Conservation (phyloP, 805 yeast species). For the Hagleromyces aurorensis region DNA sequence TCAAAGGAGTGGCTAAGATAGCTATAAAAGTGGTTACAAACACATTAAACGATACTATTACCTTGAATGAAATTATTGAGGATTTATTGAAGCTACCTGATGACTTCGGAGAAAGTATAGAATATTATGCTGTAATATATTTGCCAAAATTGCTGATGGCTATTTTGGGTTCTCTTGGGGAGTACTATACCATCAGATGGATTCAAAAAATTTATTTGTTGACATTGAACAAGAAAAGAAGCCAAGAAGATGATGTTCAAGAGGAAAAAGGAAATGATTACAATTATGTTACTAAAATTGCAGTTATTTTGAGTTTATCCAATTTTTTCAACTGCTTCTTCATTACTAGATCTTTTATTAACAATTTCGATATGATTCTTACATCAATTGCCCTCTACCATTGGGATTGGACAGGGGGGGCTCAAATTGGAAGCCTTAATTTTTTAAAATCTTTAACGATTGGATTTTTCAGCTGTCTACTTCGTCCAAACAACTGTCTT, state of each 20-base stretch:
- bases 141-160: slow-evolving; percentile 69
- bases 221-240: slow-evolving; percentile 14
- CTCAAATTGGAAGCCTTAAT: slow-evolving; percentile 9
- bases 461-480: slow-evolving; percentile 57
- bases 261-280: slow-evolving; percentile 3
- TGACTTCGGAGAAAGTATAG: slow-evolving; percentile 29
- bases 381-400: slow-evolving; percentile 57
- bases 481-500: slow-evolving; percentile 78
- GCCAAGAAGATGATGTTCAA: slow-evolving; percentile 13
- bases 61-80: too few species aligned
- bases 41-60: too few species aligned
- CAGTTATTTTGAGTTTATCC: slow-evolving; percentile 18
- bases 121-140: slow-evolving; percentile 35
- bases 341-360: slow-evolving; percentile 77
- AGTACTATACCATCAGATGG: slow-evolving; percentile 47
- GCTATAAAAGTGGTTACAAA: too few species aligned
- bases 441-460: slow-evolving; percentile 37
- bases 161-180: slow-evolving; percentile 62
- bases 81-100: slow-evolving; percentile 7
- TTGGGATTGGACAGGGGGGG: slow-evolving; percentile 57
- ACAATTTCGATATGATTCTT: slow-evolving; percentile 67
- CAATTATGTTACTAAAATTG: slow-evolving; percentile 14
- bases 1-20: too few species aligned
- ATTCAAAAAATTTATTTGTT: slow-evolving; percentile 27
- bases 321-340: slow-evolving; percentile 69